Conservation (phyloP, 805 yeast species). For the Ogataea ganodermae region DNA sequence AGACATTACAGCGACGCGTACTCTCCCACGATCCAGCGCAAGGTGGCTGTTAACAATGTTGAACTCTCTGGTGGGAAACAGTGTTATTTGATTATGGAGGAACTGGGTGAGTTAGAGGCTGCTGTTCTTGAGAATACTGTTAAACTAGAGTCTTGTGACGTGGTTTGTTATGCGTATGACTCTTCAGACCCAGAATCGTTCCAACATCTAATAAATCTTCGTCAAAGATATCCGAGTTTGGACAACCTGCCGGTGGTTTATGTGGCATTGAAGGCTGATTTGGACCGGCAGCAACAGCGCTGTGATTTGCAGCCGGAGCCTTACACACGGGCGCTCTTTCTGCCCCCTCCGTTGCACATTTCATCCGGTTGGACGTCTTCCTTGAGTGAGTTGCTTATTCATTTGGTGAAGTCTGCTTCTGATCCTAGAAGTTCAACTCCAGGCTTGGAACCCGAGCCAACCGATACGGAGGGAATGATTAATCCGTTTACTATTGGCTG, state of each 20-base stretch:
- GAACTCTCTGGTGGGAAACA: conserved; percentile 95
- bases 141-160: conserved; percentile 84
- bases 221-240: conserved; percentile 56
- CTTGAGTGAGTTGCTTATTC: conserved; percentile 78
- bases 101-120: conserved; percentile 82
- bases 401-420: conserved; percentile 85
- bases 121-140: conserved; percentile 73
- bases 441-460: conserved; percentile 65
- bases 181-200: conserved; percentile 96
- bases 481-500: conserved; percentile 63
- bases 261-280: conserved; percentile 93
- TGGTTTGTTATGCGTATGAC: conserved; percentile 85
- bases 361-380: conserved; percentile 91
- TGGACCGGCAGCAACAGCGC: conserved; percentile 93
- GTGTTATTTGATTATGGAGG: conserved; percentile 88
- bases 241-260: conserved; percentile 77
- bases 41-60: conserved; percentile 86
- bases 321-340: conserved; percentile 62
- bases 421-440: conserved; percentile 79
- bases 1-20: conserved; percentile 69
- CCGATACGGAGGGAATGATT: conserved; percentile 44
- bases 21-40: conserved; percentile 80
- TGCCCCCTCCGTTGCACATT: conserved; percentile 87
- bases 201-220: conserved; percentile 72
- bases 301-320: conserved; percentile 85